Evolutionary conservation across 2,329 filamentous ascomycete genomes (phyloP).

Genomic region (Sordariomycetes sp.): DNA sequence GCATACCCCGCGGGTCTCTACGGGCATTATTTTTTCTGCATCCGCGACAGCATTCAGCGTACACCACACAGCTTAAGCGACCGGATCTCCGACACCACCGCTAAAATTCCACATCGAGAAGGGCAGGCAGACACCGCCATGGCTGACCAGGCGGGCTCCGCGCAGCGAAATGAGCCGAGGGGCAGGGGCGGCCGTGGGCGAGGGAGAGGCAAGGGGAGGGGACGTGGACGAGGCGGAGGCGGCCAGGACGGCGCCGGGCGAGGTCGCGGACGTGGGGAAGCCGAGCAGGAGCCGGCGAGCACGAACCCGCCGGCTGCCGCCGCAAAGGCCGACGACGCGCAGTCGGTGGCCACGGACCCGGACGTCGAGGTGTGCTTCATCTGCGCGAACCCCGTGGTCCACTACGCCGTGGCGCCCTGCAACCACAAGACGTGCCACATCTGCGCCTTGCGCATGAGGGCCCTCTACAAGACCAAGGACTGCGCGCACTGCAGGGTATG

Average conservation of each 20-base stretch:
- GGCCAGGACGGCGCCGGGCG: constrained; percentile 19
- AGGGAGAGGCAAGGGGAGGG: constrained; percentile 24
- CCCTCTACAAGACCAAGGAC: constrained; percentile 90
- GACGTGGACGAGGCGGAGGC: constrained; percentile 28
- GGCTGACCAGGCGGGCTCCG: neutral
- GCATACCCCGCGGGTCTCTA: too few species aligned
- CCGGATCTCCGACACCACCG: too few species aligned
- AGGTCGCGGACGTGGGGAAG: constrained; percentile 7
- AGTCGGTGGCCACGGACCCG: constrained; percentile 27
- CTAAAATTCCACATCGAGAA: neutral
- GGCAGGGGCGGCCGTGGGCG: constrained; percentile 17
- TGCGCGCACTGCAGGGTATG: constrained; percentile 85
- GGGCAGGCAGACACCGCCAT: neutral
- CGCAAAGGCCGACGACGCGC: constrained; percentile 5
- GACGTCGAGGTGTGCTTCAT: constrained; percentile 92
- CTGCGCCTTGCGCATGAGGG: constrained; percentile 80
- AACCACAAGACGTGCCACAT: constrained; percentile 97
- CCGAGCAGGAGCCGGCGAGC: neutral
- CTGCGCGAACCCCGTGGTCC: constrained; percentile 80
- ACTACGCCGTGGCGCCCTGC: constrained; percentile 83
- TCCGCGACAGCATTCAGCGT: neutral
- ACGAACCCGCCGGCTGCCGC: constrained; percentile 1
- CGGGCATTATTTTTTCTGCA: neutral
- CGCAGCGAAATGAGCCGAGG: constrained; percentile 6
- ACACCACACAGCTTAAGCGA: neutral